Percentiles rank a stretch among this genome's conserved stretches.
These are phyloP conservation scores for Cytidiella melzeri DNA, from an alignment of 768 basidiomycete genomes.

Conservation along the genomic window DNA sequence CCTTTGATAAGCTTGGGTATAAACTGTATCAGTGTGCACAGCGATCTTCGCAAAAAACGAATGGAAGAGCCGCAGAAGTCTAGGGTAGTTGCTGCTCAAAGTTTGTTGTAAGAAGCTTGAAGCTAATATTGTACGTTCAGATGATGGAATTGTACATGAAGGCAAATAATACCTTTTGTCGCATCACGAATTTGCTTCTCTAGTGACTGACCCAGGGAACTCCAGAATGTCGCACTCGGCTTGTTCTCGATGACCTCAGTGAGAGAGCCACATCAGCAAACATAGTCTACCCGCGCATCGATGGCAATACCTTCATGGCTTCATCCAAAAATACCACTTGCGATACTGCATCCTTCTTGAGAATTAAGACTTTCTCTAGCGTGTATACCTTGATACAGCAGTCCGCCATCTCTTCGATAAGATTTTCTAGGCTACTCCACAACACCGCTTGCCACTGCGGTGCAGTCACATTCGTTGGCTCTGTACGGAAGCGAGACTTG, in stretches of 20 bases:
- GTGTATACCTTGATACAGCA: constrained; percentile 96
- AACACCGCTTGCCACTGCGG: constrained; percentile 81
- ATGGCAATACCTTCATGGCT: constrained; percentile 91
- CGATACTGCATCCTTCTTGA: constrained; percentile 80
- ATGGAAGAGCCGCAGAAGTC: constrained; percentile 85
- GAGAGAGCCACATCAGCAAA: not conserved
- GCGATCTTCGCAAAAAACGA: constrained; percentile 96
- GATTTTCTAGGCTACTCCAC: constrained; percentile 73
- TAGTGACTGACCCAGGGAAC: constrained; percentile 67
- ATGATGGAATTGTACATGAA: too few species aligned
- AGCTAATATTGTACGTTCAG: constrained; percentile 33
- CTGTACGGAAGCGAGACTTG: constrained; percentile 81
- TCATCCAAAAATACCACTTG: constrained; percentile 84
- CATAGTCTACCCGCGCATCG: constrained; percentile 8
- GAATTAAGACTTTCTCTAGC: constrained; percentile 85
- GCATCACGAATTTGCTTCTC: constrained; percentile 81
- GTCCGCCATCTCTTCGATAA: constrained; percentile 85
- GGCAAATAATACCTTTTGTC: constrained; percentile 50
- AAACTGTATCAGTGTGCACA: constrained; percentile 92
- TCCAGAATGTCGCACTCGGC: constrained; percentile 91
- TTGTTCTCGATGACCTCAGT: constrained; percentile 89
- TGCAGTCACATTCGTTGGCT: constrained; percentile 83
- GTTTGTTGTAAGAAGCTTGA: constrained; percentile 91
- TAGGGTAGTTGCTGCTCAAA: constrained; percentile 80
- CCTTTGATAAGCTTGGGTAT: constrained; percentile 83